These are phyloP conservation scores for Microthlaspi erraticum DNA, from an alignment of 345 rosid species.

Conservation along the genomic window DNA sequence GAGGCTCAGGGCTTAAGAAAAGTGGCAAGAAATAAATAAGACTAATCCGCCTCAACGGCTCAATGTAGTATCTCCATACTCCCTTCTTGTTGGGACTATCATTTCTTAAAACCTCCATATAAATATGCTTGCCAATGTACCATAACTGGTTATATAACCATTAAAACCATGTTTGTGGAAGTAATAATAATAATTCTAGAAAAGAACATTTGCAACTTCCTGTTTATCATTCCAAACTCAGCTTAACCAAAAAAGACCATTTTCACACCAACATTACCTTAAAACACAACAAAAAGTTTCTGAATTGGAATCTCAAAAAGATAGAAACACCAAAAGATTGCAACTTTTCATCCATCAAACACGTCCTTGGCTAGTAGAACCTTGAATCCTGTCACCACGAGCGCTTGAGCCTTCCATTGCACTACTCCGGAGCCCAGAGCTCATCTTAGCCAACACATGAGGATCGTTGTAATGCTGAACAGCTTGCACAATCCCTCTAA, in stretches of 20 bases:
- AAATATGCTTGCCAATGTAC: slow-evolving; percentile 2
- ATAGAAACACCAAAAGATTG: slow-evolving; percentile 3
- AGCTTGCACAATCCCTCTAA: slow-evolving; percentile 61
- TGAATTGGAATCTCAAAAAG: too few relatives aligned
- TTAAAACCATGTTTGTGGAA: background rate
- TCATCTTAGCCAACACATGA: slow-evolving; percentile 57
- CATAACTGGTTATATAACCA: slow-evolving; percentile 6
- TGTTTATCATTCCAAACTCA: too few relatives aligned
- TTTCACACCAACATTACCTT: slow-evolving; percentile 13
- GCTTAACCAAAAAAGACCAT: background rate
- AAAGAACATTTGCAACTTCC: too few relatives aligned
- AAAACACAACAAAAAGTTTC: background rate
- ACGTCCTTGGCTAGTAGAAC: slow-evolving; percentile 25
- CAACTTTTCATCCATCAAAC: slow-evolving; percentile 25
- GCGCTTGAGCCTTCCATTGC: slow-evolving; percentile 39
- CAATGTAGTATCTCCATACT: slow-evolving; percentile 4
- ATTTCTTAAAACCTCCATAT: background rate
- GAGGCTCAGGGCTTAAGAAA: slow-evolving; percentile 93
- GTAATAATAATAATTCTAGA: too few relatives aligned
- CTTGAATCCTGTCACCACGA: slow-evolving; percentile 41
- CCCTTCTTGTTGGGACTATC: slow-evolving; percentile 19
- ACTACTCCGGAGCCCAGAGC: slow-evolving; percentile 49
- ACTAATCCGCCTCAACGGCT: background rate
- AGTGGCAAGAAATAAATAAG: slow-evolving; percentile 81
- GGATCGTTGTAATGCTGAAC: slow-evolving; percentile 69